Evolutionary conservation across 345 rosid genomes (phyloP), one percentile per base, ranked within the genome.

Genomic region (Salix brachista): DNA sequence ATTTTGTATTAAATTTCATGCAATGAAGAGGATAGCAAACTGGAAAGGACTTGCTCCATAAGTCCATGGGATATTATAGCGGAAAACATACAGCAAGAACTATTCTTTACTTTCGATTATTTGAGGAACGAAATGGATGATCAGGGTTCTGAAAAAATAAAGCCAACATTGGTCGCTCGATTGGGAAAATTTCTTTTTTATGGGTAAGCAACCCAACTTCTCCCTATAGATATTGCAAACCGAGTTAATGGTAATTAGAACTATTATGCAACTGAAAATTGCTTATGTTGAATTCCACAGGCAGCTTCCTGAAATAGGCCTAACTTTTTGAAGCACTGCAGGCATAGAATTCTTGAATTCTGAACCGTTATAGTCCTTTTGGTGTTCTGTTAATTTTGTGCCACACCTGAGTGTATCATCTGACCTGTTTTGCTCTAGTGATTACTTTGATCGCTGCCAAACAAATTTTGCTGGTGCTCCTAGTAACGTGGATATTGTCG

Each of bases 151-250:
- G 80, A 72, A 37, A 81, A 30, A 44, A 41, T 79, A 30, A 90
- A 85, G 78, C 85, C 87, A 48, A 69, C 67, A 75, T 52, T 91
- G 77, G 87, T 87, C 66, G 96, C 89, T 73, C 83, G 94, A 79
- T 75, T 90, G 82, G 91, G 96, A 37, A 90, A 84, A 80, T 64
- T 81, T 50, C 65, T 79, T 61, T 91, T 91, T 69, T 75, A 64
- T 13, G 72, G 85, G 96, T 88, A 82, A 77, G 91, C 42, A 60
- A 50, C 62, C 21, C 41, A 14, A 69, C 46, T 50, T n/a, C 21
- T 71, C 21, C 58, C 21, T 9, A 13, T 37, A 3, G 41, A 42
- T 60, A 32, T 39, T 39, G 42, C 42, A 39, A 39, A n/a, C 37
- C 71, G 39, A 18, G n/a, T 72, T 71, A 58, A 71, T 67, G 42